These are phyloP conservation scores for Cavenderia fasciculata DNA, from an alignment of 78 protist species.

Conservation along the genomic window DNA sequence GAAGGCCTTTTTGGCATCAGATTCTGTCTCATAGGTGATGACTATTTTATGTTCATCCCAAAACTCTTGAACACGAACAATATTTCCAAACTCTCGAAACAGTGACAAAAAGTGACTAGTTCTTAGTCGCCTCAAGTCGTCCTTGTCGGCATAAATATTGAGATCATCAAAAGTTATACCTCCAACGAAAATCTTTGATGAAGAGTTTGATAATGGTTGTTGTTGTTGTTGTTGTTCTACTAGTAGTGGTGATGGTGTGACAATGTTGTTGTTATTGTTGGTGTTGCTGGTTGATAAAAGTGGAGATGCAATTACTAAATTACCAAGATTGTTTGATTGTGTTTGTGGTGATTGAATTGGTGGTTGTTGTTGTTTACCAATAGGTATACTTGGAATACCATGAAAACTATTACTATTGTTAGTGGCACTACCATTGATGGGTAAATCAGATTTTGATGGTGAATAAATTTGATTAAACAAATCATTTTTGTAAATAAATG, in stretches of 20 bases:
- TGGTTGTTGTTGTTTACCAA: too few species aligned
- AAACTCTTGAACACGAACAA: constrained; percentile 18
- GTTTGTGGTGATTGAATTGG: too few species aligned
- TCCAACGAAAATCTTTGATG: neutral
- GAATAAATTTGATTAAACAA: constrained; percentile 3
- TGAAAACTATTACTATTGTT: constrained; percentile 10
- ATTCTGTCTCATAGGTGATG: constrained; percentile 1
- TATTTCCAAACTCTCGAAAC: constrained; percentile 19
- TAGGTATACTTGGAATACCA: constrained; percentile 19
- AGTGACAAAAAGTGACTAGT: neutral
- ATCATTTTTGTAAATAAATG: constrained; percentile 3
- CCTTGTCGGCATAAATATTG: constrained; percentile 1
- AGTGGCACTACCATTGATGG: too few species aligned
- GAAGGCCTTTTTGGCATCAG: constrained; percentile 3
- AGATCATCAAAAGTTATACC: constrained; percentile 1
- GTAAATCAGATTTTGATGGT: neutral
- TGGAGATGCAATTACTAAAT: too few species aligned
- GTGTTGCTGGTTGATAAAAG: too few species aligned
- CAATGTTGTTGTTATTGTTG: too few species aligned
- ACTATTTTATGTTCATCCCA: constrained; percentile 2
- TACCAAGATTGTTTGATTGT: too few species aligned
- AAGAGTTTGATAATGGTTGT: constrained; percentile 13
- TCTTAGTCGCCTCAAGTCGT: neutral
- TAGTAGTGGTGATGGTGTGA: too few species aligned
- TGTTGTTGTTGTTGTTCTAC: neutral